Percentiles rank a stretch among this genome's conserved stretches.
Evolutionary conservation across 768 basidiomycete species (phyloP).

Genomic region (Lactarius quietus): DNA sequence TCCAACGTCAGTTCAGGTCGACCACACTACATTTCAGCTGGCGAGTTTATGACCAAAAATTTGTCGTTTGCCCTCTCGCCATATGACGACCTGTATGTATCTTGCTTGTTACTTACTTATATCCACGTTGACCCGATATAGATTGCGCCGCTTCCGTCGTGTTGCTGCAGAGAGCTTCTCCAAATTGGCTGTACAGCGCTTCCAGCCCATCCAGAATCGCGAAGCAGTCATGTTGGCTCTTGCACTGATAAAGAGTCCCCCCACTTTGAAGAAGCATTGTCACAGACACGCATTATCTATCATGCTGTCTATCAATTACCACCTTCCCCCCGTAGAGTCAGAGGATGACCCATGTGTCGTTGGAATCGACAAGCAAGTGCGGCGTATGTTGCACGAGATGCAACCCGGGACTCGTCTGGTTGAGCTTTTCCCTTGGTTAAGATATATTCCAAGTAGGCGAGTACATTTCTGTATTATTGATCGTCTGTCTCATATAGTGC

Average conservation of each 20-base stretch:
- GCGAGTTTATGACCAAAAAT: not conserved
- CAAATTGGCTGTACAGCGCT: not conserved
- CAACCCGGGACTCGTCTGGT: slow-evolving; percentile 5
- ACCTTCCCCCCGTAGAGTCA: not conserved
- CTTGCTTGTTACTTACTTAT: not conserved
- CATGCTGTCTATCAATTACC: not conserved
- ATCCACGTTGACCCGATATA: not conserved
- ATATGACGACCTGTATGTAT: not conserved
- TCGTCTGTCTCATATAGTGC: not conserved
- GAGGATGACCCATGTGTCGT: not conserved
- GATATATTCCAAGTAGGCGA: slow-evolving; percentile 1
- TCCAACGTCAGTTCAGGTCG: not conserved
- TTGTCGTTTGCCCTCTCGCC: not conserved
- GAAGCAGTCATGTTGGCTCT: not conserved
- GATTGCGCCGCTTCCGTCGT: not conserved
- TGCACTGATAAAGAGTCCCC: not conserved
- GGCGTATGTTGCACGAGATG: not conserved
- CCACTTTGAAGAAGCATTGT: not conserved
- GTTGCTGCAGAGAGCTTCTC: not conserved
- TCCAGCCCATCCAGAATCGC: not conserved
- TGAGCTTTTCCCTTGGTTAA: not conserved
- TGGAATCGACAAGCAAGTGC: not conserved
- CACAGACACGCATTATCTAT: not conserved
- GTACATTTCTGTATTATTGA: not conserved
- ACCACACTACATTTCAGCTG: not conserved